These are phyloP conservation scores for Ustilago xerochloae DNA, from an alignment of 1,284 basidiomycete genomes.

Conservation along the genomic window DNA sequence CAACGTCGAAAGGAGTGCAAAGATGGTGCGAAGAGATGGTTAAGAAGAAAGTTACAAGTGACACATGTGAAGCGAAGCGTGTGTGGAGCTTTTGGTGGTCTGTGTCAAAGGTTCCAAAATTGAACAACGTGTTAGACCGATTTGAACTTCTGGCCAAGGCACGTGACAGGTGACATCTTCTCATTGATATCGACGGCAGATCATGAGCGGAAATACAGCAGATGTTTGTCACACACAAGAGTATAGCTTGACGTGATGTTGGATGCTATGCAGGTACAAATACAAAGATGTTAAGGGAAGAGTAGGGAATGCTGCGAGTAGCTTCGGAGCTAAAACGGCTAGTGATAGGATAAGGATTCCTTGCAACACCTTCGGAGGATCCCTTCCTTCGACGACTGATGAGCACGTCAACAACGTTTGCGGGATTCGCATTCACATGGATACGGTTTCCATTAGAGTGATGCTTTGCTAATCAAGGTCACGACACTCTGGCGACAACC, in stretches of 20 bases:
- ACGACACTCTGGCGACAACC: constrained; percentile 69
- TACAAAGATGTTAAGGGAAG: constrained; percentile 11
- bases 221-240: background rate
- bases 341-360: too few relatives aligned
- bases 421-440: too few relatives aligned
- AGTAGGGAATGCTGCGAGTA: background rate
- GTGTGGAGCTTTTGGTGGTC: constrained; percentile 9
- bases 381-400: background rate
- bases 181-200: background rate
- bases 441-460: background rate
- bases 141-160: background rate
- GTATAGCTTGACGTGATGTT: background rate
- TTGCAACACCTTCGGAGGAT: too few relatives aligned
- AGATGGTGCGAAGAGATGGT: background rate
- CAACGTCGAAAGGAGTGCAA: background rate
- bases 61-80: background rate
- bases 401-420: background rate
- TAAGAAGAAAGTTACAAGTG: background rate
- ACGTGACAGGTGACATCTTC: background rate
- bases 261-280: constrained; percentile 34
- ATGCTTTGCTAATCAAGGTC: background rate
- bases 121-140: constrained; percentile 1
- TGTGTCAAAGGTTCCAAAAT: constrained; percentile 4
- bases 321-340: too few relatives aligned
- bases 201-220: background rate